Evolutionary conservation across 202 grass and related monocot species (phyloP), one percentile per base, ranked within the genome.

Genomic region (Miscanthus sacchariflorus): DNA sequence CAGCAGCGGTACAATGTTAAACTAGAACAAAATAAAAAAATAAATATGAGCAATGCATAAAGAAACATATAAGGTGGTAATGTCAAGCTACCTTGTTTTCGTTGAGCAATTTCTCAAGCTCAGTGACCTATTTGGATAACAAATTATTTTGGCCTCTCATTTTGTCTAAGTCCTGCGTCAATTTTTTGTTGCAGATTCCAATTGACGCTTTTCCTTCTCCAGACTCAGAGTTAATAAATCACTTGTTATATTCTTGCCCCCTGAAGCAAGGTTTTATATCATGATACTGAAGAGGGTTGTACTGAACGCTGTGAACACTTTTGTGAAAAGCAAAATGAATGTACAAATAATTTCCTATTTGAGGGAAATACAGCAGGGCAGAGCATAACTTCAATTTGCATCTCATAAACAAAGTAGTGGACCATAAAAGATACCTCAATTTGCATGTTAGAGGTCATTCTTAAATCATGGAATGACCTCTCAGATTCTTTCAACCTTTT

Each of bases 401-500:
- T 48, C 19, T 83, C 58, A 28, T 61, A 52, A 79, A 71, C 46
- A 45, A 91, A 87, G 28, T 24, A 84, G 21, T 59, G 28, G 38
- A 48, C n/a, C 73, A 67, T 66, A 73, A 44, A 83, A 73, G 74
- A 87, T 90, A 99, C 96, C 94, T 99, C 92, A 56, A 80, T 92
- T 63, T 93, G 86, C 46, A 75, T 25, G 76, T 30, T 71, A 76
- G 92, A 92, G 12, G 46, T 90, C 54, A 77, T 80, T 93, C 81
- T 84, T 81, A 94, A 73, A 87, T 99, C 89, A 90, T 84, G 59
- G 39, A 93, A 86, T 33, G 86, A 91, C 50, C 42, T 79, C 75
- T 96, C 94, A 81, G 78, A 85, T 39, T 87, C 90, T 87, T 90
- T 88, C 80, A 96, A 74, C 76, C 89, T 95, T 86, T 85, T 88